Conservation (phyloP, 768 basidiomycete species). For the Rhizopogon roseolus region DNA sequence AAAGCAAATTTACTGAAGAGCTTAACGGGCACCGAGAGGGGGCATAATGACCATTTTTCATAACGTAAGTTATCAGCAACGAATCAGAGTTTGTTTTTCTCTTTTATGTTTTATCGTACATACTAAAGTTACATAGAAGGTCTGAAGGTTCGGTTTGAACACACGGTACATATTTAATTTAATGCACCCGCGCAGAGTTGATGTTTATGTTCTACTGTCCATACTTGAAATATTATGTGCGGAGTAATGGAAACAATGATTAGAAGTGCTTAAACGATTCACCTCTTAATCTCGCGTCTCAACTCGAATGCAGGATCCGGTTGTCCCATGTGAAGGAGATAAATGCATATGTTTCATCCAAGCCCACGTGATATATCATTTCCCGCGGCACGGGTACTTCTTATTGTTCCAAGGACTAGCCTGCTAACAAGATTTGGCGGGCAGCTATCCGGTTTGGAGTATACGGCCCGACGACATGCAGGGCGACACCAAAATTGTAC, state of each 20-base stretch:
- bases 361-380: neutral
- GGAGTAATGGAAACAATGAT: too few relatives aligned
- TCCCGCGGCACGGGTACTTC: neutral
- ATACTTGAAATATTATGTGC: neutral
- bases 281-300: neutral
- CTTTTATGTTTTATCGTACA: neutral
- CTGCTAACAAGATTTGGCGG: neutral
- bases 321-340: neutral
- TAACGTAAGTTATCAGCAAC: neutral
- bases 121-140: neutral
- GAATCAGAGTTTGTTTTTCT: neutral
- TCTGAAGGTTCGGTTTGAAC: too few relatives aligned
- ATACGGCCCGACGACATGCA: neutral
- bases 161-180: neutral
- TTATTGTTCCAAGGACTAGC: neutral
- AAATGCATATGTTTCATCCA: neutral
- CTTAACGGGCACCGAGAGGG: neutral
- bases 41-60: neutral
- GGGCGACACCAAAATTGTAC: neutral
- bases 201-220: neutral
- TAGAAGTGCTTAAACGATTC: too few relatives aligned
- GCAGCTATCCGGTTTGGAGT: neutral
- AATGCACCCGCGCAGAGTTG: neutral
- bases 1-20: conserved; percentile 26
- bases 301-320: neutral